A percentile compares a stretch with the other conserved stretches of the same genome.
Evolutionary conservation across 2,329 filamentous ascomycete species (phyloP).

Genomic region (Fusarium sterilihyphosum): DNA sequence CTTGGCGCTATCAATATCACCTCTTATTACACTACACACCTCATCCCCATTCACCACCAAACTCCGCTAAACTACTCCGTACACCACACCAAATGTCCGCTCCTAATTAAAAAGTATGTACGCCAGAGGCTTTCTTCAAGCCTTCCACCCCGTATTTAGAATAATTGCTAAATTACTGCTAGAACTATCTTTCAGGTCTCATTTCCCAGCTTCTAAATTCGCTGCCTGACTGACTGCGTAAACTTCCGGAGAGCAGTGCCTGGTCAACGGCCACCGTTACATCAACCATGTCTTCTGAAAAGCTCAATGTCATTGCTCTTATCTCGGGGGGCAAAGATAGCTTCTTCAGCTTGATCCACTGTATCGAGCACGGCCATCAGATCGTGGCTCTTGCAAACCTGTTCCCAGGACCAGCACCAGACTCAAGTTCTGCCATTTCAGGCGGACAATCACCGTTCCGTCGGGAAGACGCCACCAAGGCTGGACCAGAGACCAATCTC

Average conservation of each 20-base stretch:
- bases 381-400: slow-evolving; percentile 92
- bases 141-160: slow-evolving; percentile 16
- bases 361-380: slow-evolving; percentile 83
- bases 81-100: slow-evolving; percentile 24
- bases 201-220: slow-evolving; percentile 3
- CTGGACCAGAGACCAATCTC: slow-evolving; percentile 3
- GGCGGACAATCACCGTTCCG: slow-evolving; percentile 16
- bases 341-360: slow-evolving; percentile 92
- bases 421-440: slow-evolving; percentile 10
- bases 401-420: slow-evolving; percentile 57
- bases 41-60: neutral
- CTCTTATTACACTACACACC: slow-evolving; percentile 11
- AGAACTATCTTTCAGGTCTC: slow-evolving; percentile 1
- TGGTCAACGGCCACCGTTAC: neutral
- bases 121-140: neutral
- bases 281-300: slow-evolving; percentile 53
- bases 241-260: neutral
- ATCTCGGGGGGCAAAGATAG: slow-evolving; percentile 98
- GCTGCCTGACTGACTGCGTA: slow-evolving; percentile 5
- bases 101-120: slow-evolving; percentile 8
- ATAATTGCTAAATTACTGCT: slow-evolving; percentile 3
- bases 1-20: slow-evolving; percentile 17
- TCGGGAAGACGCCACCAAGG: slow-evolving; percentile 24
- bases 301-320: slow-evolving; percentile 84
- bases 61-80: slow-evolving; percentile 1